Evolutionary conservation across 177 flowering plant species (phyloP), one percentile per base, ranked within the genome.

Genomic region (Vitis hybrid): DNA sequence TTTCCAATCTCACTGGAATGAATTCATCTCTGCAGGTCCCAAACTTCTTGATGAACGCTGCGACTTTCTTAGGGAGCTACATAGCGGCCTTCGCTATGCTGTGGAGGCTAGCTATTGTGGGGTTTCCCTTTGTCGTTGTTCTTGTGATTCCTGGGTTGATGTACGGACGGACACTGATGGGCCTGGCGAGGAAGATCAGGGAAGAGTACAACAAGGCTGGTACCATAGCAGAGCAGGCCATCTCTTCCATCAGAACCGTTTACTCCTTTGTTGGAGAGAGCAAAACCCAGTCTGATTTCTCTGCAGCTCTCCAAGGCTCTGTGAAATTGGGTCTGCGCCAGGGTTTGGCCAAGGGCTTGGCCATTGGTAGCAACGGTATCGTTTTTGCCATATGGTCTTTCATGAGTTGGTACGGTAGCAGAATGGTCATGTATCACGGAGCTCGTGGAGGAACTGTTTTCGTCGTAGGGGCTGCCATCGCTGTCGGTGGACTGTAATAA

Each of bases 291-390:
- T 52, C 65, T 0, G 84, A 83, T 3, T 92, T 84, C 78, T 89
- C 93, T 18, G 72, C 59, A 3, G 91, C 96, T 17, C 80, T 93
- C 13, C 73, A 88, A 60, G 89, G 89, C 3, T 82, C 94, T 0
- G 89, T 88, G 5, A 80, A 80, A 40, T 64, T 90, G 52, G 98
- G 98, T 2, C 23, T 89, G 55, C 83, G 70, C 57, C 91, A 86
- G 50, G 98, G 97, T 4, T 75, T 92, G 71, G 93, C 90, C 0
- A 93, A 93, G 77, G 98, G 98, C 0, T 14, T 93, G 10, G 97
- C 97, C 52, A 79, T 92, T 62, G 98, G 98, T 13, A 90, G 96
- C 81, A 92, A 83, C 69, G 96, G 91, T 3, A 63, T 92, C 0
- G 80, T 78, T 2, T 93, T 83, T 65, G 97, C 87, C 2, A 85